These are phyloP conservation scores for Aspergillus nanangensis DNA, from an alignment of 495 filamentous ascomycete species.

Conservation along the genomic window DNA sequence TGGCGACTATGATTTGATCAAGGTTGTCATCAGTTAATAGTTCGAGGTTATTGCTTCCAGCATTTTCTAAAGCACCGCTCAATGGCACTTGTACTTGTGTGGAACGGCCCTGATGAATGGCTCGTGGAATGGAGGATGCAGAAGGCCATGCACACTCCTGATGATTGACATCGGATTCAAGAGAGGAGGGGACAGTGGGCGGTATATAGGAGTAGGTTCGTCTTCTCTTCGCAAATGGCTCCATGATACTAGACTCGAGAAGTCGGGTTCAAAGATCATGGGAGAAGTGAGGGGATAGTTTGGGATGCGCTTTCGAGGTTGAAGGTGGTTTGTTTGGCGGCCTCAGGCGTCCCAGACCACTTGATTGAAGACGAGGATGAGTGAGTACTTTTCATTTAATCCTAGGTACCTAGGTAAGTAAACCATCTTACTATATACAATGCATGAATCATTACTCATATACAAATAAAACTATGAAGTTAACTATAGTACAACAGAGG, in stretches of 20 bases:
- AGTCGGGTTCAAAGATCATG: too few species aligned
- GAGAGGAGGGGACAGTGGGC: slow-evolving; percentile 11
- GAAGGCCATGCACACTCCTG: background rate
- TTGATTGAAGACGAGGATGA: too few species aligned
- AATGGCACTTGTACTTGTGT: slow-evolving; percentile 3
- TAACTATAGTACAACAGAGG: slow-evolving; percentile 16
- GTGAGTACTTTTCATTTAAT: too few species aligned
- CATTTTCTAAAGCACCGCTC: background rate
- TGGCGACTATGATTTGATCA: slow-evolving; percentile 77
- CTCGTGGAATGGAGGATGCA: background rate
- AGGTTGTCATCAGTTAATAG: slow-evolving; percentile 47
- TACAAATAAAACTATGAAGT: too few species aligned
- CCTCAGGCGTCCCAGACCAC: too few species aligned
- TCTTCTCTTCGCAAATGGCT: slow-evolving; percentile 17
- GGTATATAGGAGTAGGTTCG: slow-evolving; percentile 8
- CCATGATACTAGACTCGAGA: too few species aligned
- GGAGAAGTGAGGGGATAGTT: background rate
- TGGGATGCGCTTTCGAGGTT: too few species aligned
- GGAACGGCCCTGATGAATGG: slow-evolving; percentile 4
- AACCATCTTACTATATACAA: too few species aligned
- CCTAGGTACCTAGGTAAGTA: too few species aligned
- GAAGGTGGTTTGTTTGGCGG: too few species aligned
- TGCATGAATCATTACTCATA: too few species aligned
- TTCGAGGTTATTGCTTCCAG: background rate
- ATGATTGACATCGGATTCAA: slow-evolving; percentile 5